phyloP scores from a whole-genome alignment of 306 rosid genomes.

The Begonia fuchsioides region DNA sequence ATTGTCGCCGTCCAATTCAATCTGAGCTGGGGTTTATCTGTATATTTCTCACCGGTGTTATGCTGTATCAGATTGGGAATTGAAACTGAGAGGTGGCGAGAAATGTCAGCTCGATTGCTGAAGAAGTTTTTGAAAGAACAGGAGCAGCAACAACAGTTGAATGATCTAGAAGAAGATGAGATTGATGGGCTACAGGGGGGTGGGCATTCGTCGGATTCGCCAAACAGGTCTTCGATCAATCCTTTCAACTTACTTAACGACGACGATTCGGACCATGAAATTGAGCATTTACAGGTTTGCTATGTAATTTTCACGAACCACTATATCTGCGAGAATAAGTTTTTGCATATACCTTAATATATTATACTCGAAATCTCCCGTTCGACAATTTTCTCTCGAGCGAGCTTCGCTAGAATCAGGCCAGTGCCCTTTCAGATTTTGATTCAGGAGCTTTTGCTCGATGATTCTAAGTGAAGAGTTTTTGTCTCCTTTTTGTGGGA shows the following conservation, averaged over 20 bases:
- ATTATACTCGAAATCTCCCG: too few species aligned
- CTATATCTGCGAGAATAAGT: too few species aligned
- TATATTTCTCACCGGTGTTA: too few species aligned
- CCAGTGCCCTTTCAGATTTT: background rate
- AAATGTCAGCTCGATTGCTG: constrained; percentile 75
- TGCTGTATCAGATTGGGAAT: background rate
- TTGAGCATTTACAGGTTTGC: constrained; percentile 43
- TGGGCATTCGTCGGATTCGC: constrained; percentile 18
- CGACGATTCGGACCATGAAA: constrained; percentile 16
- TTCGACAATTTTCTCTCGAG: too few species aligned
- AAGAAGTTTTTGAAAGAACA: constrained; percentile 57
- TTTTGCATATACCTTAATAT: background rate
- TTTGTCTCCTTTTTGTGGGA: too few species aligned
- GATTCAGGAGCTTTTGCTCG: background rate
- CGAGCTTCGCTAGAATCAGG: background rate
- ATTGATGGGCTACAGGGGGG: constrained; percentile 8
- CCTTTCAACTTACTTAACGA: constrained; percentile 71
- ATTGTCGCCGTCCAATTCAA: too few species aligned
- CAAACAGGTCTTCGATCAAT: constrained; percentile 37
- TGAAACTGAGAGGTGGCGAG: background rate
- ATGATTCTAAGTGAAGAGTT: background rate
- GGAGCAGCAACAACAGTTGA: constrained; percentile 13
- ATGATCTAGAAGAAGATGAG: constrained; percentile 19
- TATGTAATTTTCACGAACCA: background rate
- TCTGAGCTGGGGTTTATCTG: too few species aligned